Evolutionary conservation across 2,329 filamentous ascomycete genomes (phyloP), one percentile per base, ranked within the genome.

Genomic region (Pestalotiopsis sp.): DNA sequence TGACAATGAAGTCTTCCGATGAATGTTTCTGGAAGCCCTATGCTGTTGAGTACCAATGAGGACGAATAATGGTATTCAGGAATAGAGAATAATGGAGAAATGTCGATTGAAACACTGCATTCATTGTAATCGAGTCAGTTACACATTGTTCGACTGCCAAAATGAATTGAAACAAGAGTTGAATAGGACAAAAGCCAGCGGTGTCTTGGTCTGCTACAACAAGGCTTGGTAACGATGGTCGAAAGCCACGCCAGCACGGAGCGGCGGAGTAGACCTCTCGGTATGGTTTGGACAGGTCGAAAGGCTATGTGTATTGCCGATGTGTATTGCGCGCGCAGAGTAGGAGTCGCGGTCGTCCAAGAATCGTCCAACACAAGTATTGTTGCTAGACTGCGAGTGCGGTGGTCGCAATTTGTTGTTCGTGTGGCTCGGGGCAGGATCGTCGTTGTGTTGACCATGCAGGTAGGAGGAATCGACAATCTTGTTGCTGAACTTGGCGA

Each of bases 81-180:
- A 36, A 38, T 52, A 68, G 66, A 67, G 66, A 65, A 41, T 70
- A 52, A 61, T 59, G 56, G 52, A 56, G 20, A 49, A 41, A 60
- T 36, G 56, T 66, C 65, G 66, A 63, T 67, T 70, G 66, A 67
- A 67, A 41, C 66, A 70, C 69, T 69, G 65, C 23, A 12, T 39
- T 67, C 60, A 65, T 65, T 68, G 68, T 68, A 39, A 45, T 39
- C 38, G 56, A 56, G 57, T 69, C 56, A 69, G 68, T 62, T 41
- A 57, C 60, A 31, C 57, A 58, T 65, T 67, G 68, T 69, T 61
- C 49, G 20, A 36, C 13, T 36, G 11, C 20, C 5, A 20, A n/a
- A 31, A 67, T 25, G 11, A 5, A 60, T 36, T 52, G 36, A 45
- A 61, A 62, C 38, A 62, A 45, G 17, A 61, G 39, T 20, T 11